These are phyloP conservation scores for Chrysosporium keratinophilum DNA, from an alignment of 2,329 filamentous ascomycete species.

Conservation along the genomic window DNA sequence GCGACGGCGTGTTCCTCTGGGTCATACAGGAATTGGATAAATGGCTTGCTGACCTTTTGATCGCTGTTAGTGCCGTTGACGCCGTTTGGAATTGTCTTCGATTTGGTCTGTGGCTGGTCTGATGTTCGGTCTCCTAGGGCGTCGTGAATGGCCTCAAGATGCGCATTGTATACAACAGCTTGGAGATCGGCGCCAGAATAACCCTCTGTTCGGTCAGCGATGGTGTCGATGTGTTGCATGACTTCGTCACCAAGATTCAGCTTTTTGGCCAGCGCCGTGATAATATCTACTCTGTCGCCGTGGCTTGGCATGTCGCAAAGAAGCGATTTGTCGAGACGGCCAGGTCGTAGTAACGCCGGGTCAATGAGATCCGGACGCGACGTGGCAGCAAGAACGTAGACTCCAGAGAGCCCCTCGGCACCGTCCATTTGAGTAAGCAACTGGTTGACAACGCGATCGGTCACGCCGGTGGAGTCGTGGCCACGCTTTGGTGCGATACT, in stretches of 20 bases:
- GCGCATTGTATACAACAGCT: conserved; percentile 88
- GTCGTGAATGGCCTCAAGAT: conserved; percentile 93
- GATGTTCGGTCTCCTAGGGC: conserved; percentile 53
- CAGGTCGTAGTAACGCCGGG: conserved; percentile 80
- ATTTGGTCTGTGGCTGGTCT: conserved; percentile 34
- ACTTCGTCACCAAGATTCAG: conserved; percentile 62
- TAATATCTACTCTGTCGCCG: conserved; percentile 78
- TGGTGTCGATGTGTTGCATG: conserved; percentile 53
- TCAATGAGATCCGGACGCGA: conserved; percentile 91
- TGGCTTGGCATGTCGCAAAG: conserved; percentile 77
- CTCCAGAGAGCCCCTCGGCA: conserved; percentile 84
- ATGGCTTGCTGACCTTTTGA: conserved; percentile 35
- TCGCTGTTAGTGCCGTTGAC: conserved; percentile 13
- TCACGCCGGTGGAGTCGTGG: conserved; percentile 96
- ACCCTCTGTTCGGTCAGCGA: conserved; percentile 71
- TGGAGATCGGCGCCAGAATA: conserved; percentile 93
- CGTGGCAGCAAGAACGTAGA: conserved; percentile 93
- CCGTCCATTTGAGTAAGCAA: conserved; percentile 98
- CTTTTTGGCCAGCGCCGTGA: conserved; percentile 72
- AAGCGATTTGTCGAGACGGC: conserved; percentile 83
- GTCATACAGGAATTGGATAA: conserved; percentile 78
- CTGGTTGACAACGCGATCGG: conserved; percentile 95
- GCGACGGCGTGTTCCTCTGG: conserved; percentile 42
- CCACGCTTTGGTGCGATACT: conserved; percentile 94
- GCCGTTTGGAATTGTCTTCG: conserved; percentile 21